phyloP scores from a whole-genome alignment of 139 green algal genomes.

The Mesotaenium endlicherianum region DNA sequence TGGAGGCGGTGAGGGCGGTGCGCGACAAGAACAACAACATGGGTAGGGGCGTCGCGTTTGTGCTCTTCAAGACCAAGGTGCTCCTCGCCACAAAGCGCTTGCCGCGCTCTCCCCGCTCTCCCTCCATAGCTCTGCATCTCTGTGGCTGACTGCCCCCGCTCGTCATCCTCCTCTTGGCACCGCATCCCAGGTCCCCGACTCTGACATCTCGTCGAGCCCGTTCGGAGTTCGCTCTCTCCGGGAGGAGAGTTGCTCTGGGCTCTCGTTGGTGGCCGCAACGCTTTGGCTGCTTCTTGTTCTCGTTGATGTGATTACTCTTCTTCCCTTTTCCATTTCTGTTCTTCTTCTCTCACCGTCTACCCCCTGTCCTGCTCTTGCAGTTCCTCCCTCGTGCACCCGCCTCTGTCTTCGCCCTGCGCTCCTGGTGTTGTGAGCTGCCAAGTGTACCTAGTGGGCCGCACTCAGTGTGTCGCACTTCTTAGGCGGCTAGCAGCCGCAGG shows the following conservation, averaged over 20 bases:
- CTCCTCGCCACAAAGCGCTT: background rate
- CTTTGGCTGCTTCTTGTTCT: background rate
- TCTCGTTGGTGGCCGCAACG: background rate
- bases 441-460: background rate
- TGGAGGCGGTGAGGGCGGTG: slow-evolving; percentile 83
- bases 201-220: background rate
- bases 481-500: too few species aligned
- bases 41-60: slow-evolving; percentile 57
- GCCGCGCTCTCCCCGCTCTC: background rate
- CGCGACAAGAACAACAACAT: slow-evolving; percentile 60
- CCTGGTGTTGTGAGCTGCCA: background rate
- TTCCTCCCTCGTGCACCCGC: background rate
- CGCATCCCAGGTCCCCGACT: background rate
- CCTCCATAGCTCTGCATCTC: background rate
- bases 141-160: background rate
- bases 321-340: background rate
- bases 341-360: background rate
- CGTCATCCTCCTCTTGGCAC: background rate
- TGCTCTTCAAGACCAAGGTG: slow-evolving; percentile 55
- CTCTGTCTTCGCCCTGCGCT: background rate
- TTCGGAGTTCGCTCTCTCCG: background rate
- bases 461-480: too few species aligned
- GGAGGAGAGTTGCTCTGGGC: background rate
- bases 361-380: background rate
- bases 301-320: background rate